A percentile compares a stretch with the other conserved stretches of the same genome.
phyloP scores from a whole-genome alignment of 129 eudicot genomes.

The Deinandra increscens region DNA sequence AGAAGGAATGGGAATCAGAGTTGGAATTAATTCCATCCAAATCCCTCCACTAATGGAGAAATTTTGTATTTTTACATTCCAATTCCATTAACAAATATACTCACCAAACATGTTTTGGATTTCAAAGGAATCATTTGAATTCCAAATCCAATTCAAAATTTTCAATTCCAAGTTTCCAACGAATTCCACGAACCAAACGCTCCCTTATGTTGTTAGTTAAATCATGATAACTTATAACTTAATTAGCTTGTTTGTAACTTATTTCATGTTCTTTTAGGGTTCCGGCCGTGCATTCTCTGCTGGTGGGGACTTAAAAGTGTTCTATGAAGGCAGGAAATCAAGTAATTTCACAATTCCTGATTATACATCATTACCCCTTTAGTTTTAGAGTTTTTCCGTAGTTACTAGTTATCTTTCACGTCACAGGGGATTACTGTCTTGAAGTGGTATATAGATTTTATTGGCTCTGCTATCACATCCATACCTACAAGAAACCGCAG shows the following conservation, averaged over 20 bases:
- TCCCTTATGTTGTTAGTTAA: background rate
- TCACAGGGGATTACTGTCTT: slow-evolving; percentile 80
- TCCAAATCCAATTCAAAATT: too few species aligned
- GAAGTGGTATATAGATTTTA: slow-evolving; percentile 95
- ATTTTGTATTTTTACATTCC: too few species aligned
- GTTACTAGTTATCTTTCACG: slow-evolving; percentile 21
- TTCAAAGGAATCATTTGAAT: too few species aligned
- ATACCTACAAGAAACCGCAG: slow-evolving; percentile 79
- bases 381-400: background rate
- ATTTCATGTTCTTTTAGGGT: slow-evolving; percentile 48
- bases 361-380: background rate
- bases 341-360: slow-evolving; percentile 36
- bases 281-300: slow-evolving; percentile 97
- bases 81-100: too few species aligned
- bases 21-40: too few species aligned
- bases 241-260: background rate
- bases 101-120: too few species aligned
- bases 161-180: too few species aligned
- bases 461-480: slow-evolving; percentile 95
- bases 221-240: background rate
- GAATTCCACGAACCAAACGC: too few species aligned
- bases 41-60: too few species aligned
- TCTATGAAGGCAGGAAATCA: slow-evolving; percentile 65
- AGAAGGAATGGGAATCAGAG: too few species aligned
- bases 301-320: slow-evolving; percentile 92